These are phyloP conservation scores for Crataegus laevigata DNA, from an alignment of 306 rosid species.

Conservation along the genomic window DNA sequence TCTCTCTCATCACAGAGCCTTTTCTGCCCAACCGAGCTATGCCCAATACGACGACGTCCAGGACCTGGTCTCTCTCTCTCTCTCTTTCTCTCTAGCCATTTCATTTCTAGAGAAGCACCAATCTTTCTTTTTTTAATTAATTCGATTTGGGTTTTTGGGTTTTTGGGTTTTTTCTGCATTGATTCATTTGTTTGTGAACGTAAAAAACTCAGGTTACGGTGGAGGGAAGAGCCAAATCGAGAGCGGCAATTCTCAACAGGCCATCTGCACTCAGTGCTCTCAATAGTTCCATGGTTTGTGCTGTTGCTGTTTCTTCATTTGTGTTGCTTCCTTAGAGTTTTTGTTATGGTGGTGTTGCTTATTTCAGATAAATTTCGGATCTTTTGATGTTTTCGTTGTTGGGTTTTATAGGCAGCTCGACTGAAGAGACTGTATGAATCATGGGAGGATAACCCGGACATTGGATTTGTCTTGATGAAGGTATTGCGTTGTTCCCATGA, in stretches of 20 bases:
- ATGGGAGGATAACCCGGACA: constrained; percentile 86
- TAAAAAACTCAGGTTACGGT: constrained; percentile 56
- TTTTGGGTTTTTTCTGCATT: neutral
- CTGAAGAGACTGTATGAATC: constrained; percentile 84
- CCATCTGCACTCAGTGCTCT: constrained; percentile 67
- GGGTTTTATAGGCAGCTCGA: constrained; percentile 54
- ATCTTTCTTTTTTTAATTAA: neutral
- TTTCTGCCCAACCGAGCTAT: constrained; percentile 54
- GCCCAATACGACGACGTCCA: constrained; percentile 35
- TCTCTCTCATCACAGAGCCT: constrained; percentile 31
- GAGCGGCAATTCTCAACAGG: constrained; percentile 74
- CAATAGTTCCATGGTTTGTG: constrained; percentile 49
- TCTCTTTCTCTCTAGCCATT: neutral
- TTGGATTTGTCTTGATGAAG: constrained; percentile 92
- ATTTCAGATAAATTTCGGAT: neutral
- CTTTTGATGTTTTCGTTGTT: neutral
- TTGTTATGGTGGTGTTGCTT: neutral
- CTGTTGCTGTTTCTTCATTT: neutral
- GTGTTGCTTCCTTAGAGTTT: neutral
- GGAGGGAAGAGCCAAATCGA: constrained; percentile 76
- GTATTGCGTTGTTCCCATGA: constrained; percentile 22
- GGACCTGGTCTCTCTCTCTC: constrained; percentile 41
- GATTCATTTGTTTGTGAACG: neutral
- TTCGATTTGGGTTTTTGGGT: neutral
- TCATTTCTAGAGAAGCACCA: neutral